Percentiles rank a stretch among this genome's conserved stretches.
phyloP scores from a whole-genome alignment of 2,329 filamentous ascomycete genomes.

The Verticillium longisporum region DNA sequence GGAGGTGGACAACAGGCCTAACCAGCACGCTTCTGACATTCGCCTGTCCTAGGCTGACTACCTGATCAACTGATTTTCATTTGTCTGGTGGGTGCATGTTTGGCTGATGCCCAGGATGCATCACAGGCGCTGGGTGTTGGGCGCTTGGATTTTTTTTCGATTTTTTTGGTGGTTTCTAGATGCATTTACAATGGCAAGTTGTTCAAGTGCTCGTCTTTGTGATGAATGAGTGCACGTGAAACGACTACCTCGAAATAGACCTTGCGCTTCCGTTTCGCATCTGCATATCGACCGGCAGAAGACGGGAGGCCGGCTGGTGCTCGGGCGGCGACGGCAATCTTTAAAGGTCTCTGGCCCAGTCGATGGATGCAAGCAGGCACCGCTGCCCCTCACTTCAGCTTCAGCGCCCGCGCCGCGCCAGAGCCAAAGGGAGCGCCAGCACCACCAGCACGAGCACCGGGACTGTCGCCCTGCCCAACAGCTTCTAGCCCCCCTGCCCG shows the following conservation, averaged over 20 bases:
- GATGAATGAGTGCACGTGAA: no score
- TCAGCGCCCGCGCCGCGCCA: no score
- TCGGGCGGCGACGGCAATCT: neutral
- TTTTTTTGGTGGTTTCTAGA: no score
- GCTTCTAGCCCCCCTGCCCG: slow-evolving; percentile 3
- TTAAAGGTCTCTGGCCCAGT: neutral
- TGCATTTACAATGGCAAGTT: no score
- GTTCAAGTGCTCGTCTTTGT: no score
- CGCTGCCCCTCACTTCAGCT: neutral
- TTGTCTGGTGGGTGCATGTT: neutral
- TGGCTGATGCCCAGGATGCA: neutral
- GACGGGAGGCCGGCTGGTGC: neutral
- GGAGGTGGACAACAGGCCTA: slow-evolving; percentile 38
- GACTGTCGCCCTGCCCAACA: neutral
- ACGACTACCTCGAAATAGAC: no score
- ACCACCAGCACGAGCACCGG: no score
- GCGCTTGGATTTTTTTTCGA: no score
- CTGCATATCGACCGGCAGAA: neutral
- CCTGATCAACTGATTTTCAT: neutral
- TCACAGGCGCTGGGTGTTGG: no score
- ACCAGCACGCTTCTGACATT: slow-evolving; percentile 21
- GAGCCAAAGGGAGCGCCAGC: no score
- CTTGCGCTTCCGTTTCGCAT: no score
- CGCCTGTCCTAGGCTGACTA: slow-evolving; percentile 19
- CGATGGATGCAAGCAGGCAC: neutral